Percentiles rank a stretch among this genome's conserved stretches.
Conservation (phyloP, 257 asterid species). For the Nicotiana knightiana region DNA sequence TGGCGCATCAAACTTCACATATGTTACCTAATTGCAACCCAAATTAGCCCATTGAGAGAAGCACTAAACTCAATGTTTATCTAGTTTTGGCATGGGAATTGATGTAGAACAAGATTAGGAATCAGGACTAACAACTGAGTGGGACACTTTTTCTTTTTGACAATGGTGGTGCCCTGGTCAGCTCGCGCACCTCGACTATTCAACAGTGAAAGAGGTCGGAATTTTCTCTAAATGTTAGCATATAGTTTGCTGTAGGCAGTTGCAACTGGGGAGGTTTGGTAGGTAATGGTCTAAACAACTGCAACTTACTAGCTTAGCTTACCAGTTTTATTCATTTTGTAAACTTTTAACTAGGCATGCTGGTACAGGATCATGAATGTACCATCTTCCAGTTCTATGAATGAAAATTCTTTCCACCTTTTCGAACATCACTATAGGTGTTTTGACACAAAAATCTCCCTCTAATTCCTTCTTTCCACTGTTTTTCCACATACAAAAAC, state of each 20-base stretch:
- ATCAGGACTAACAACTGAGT: background rate
- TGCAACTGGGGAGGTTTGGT: background rate
- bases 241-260: background rate
- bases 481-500: too few relatives aligned
- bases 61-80: background rate
- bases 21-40: background rate
- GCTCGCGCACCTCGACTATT: background rate
- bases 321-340: background rate
- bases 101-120: background rate
- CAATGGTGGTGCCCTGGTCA: background rate
- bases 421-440: background rate
- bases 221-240: background rate
- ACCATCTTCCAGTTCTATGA: background rate
- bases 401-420: background rate
- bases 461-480: background rate
- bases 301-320: background rate
- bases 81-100: background rate
- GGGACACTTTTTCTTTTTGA: background rate
- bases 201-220: background rate
- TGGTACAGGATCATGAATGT: background rate
- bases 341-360: constrained; percentile 1
- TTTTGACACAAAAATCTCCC: background rate
- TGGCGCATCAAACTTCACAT: background rate
- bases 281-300: background rate
- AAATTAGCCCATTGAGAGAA: background rate